Base-by-base conservation (phyloP, 179 eudicot species). In the Heliamphora ciliata region DNA sequence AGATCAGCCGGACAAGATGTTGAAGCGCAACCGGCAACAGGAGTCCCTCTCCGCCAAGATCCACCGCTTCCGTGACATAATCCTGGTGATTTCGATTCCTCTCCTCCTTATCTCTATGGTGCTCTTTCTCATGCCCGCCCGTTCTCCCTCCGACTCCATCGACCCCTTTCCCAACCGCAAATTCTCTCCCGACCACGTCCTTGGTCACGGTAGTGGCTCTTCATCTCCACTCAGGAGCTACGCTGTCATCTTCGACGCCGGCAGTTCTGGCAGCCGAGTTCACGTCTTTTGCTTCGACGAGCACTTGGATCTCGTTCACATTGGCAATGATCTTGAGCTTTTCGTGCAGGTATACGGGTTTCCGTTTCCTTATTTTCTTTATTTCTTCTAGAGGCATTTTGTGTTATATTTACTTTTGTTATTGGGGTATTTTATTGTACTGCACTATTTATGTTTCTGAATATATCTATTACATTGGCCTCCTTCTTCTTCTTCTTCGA, bases 241-340 rank as follows among this genome's bases (percentile, higher is more conserved):
- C 64, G 98, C 97, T 8, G 98, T 95, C 74, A 89, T 95, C 69
- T 95, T 95, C 80, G 98, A 95, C 83, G 98, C 98, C 5, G 98
- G 98, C 1, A 94, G 98, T 79, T 91, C 96, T 24, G 98, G 98
- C 17, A 94, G 97, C 83, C 84, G 98, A 71, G 98, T 94, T 14
- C 98, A 94, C 81, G 98, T 94, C 5, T 94, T 93, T 84, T 88
- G 97, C 85, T 94, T 94, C 69, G 93, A 94, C 77, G 17, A 83
- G 64, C 84, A 90, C 75, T 84, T 94, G 80, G 91, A 94, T 91
- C 98, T 94, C 75, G 91, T 94, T 56, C 96, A 90, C 50, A 93
- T 95, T 85, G 98, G 98, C 24, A 77, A 85, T 17, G 94, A 92
- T 61, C 95, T 95, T 4, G 98, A 95, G 88, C 94, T 95, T 69